Percentiles rank a stretch among this genome's conserved stretches.
These are phyloP conservation scores for Ophiostoma quercus DNA, from an alignment of 2,329 filamentous ascomycete genomes.

Conservation along the genomic window DNA sequence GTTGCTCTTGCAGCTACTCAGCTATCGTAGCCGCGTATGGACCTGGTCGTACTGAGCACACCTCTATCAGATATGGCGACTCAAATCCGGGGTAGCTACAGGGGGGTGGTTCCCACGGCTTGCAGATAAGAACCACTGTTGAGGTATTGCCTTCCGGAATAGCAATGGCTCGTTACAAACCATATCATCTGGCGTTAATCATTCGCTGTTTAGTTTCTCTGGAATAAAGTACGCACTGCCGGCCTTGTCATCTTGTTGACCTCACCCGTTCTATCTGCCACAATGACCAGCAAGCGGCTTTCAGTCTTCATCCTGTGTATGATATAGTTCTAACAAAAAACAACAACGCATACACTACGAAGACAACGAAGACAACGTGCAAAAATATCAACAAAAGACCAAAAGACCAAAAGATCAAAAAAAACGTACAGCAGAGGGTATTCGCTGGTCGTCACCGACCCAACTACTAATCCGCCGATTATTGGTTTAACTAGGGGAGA, in stretches of 20 bases:
- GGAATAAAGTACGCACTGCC: too few species aligned
- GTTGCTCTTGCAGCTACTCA: neutral
- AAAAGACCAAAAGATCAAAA: too few species aligned
- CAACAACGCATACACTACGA: too few species aligned
- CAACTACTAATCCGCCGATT: constrained; percentile 1
- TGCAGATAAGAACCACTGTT: neutral
- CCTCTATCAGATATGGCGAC: neutral
- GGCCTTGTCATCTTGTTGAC: too few species aligned
- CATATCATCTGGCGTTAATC: too few species aligned
- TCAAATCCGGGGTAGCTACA: neutral
- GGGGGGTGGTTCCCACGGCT: neutral
- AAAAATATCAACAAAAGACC: neutral
- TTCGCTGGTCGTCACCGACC: neutral
- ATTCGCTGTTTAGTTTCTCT: too few species aligned
- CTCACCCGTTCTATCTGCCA: too few species aligned
- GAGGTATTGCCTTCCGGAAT: neutral
- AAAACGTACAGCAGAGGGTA: neutral
- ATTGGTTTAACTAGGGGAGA: neutral
- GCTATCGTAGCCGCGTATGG: neutral
- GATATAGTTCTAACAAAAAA: too few species aligned
- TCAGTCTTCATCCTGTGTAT: too few species aligned
- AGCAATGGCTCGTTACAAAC: neutral
- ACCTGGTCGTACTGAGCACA: neutral
- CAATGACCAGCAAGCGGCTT: too few species aligned
- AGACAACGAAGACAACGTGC: too few species aligned